phyloP scores from a whole-genome alignment of 257 asterid genomes.

The Cinchona pubescens region DNA sequence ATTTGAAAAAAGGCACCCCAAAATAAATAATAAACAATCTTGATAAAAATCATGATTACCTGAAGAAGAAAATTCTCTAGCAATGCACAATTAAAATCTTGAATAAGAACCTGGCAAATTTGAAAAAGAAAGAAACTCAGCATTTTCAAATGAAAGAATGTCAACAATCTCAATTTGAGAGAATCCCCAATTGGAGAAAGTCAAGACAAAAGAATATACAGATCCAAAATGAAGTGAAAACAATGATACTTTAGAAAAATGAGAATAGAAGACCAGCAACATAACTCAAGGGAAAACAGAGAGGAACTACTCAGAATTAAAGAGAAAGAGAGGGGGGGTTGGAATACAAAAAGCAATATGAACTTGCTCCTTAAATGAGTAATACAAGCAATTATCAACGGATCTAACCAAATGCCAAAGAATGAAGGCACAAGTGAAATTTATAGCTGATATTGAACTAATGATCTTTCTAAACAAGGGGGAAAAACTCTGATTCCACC shows the following conservation, averaged over 20 bases:
- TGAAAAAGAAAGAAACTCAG: conserved; percentile 23
- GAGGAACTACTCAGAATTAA: background rate
- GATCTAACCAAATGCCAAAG: background rate
- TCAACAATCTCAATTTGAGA: background rate
- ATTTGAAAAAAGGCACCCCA: background rate
- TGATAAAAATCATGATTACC: conserved; percentile 42
- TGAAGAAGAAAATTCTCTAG: conserved; percentile 95
- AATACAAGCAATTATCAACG: background rate
- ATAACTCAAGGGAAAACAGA: background rate
- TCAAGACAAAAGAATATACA: background rate
- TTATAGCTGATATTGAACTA: background rate
- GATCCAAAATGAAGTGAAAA: background rate
- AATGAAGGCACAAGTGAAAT: background rate
- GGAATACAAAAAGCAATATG: too few species aligned
- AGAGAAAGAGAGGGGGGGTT: too few species aligned
- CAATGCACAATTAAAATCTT: conserved; percentile 95
- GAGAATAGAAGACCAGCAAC: background rate
- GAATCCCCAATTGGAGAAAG: background rate
- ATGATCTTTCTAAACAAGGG: background rate
- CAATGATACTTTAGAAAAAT: background rate
- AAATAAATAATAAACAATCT: background rate
- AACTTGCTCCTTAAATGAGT: background rate
- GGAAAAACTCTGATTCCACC: background rate
- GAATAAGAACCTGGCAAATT: conserved; percentile 67
- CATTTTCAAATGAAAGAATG: background rate